Conservation (phyloP, 202 grass and related monocot species). For the Bolboschoenoplectus hybrid region DNA sequence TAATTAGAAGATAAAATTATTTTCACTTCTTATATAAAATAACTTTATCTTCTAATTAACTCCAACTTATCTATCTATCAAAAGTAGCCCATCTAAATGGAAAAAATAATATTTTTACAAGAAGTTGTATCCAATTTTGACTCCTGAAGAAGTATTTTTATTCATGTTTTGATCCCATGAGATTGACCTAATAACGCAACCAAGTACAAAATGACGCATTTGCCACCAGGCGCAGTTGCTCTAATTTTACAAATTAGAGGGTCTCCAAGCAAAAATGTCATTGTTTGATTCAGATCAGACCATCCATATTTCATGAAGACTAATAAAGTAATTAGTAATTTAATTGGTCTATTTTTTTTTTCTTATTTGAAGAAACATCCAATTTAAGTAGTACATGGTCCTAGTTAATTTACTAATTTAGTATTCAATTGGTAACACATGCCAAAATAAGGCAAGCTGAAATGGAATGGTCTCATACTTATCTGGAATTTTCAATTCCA, state of each 20-base stretch:
- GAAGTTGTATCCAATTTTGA: neutral
- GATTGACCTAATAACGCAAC: slow-evolving; percentile 24
- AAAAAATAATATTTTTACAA: neutral
- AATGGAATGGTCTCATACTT: neutral
- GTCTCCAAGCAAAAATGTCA: neutral
- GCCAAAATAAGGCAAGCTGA: neutral
- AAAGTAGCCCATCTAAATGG: neutral
- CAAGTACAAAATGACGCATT: neutral
- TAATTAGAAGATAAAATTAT: too few species aligned
- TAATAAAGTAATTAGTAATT: neutral
- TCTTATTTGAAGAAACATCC: neutral
- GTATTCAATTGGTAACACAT: neutral
- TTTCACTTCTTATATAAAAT: too few species aligned
- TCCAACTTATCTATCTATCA: too few species aligned
- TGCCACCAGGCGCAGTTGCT: neutral
- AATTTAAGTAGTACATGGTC: neutral
- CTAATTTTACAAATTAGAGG: neutral
- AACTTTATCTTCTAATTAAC: too few species aligned
- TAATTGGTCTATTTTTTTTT: neutral
- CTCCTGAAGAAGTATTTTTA: neutral
- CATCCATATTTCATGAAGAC: neutral
- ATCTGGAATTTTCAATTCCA: slow-evolving; percentile 10
- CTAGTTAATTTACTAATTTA: neutral
- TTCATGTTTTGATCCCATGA: neutral
- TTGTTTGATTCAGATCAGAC: neutral